Percentiles rank a stretch among this genome's conserved stretches.
These are phyloP conservation scores for Agastache rugosa DNA, from an alignment of 257 asterid genomes.

Conservation along the genomic window DNA sequence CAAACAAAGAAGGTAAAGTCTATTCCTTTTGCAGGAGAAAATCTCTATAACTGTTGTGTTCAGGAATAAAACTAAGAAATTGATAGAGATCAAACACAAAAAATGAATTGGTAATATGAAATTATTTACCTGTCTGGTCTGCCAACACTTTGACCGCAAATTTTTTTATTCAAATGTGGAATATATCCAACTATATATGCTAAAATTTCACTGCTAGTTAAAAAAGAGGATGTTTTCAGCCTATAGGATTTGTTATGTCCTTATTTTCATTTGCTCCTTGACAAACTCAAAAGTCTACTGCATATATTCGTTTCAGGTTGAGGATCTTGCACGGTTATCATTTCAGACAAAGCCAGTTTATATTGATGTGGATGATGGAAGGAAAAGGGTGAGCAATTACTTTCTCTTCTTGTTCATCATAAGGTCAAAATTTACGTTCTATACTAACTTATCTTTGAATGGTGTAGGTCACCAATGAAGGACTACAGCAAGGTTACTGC, in stretches of 20 bases:
- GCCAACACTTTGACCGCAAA: not conserved
- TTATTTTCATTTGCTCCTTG: not conserved
- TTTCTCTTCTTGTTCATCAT: slow-evolving; percentile 17
- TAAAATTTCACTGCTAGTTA: not conserved
- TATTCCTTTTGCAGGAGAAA: slow-evolving; percentile 4
- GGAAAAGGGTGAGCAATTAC: slow-evolving; percentile 61
- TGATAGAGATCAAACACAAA: not conserved
- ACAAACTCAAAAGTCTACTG: slow-evolving; percentile 23
- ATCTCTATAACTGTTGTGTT: not conserved
- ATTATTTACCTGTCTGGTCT: slow-evolving; percentile 7
- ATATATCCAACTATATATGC: not conserved
- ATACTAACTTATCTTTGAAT: slow-evolving; percentile 11
- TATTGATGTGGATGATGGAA: slow-evolving; percentile 88
- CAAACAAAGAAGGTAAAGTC: slow-evolving; percentile 83
- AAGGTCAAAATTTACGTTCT: not conserved
- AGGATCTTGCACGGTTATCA: slow-evolving; percentile 92
- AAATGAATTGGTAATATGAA: too few relatives aligned
- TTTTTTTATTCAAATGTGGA: not conserved
- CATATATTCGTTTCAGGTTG: slow-evolving; percentile 65
- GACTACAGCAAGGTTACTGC: slow-evolving; percentile 94
- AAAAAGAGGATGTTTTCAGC: not conserved
- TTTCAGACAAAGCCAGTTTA: slow-evolving; percentile 71
- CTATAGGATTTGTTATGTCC: not conserved
- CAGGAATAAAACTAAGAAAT: slow-evolving; percentile 2
- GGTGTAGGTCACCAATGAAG: slow-evolving; percentile 87